Evolutionary conservation across 2,329 filamentous ascomycete species (phyloP).

Genomic region (Exophiala mesophila): DNA sequence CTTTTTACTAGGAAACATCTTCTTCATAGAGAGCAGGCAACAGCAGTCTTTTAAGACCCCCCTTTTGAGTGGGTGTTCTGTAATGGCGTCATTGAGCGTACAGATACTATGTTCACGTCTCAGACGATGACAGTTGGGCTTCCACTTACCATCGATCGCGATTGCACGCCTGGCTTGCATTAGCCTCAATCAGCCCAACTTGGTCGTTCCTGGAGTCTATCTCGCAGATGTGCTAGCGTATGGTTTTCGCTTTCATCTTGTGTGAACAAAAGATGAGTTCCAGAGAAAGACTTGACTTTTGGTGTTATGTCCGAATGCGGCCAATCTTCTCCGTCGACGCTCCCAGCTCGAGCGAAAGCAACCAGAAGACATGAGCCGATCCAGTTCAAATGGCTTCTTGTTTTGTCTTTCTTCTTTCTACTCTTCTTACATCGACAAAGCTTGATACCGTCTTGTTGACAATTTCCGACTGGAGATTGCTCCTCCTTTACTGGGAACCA

Average conservation of each 20-base stretch:
- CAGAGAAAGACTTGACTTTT: background rate
- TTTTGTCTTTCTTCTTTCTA: constrained; percentile 15
- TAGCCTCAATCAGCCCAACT: background rate
- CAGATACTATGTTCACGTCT: too few relatives aligned
- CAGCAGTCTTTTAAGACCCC: too few relatives aligned
- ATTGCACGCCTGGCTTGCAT: background rate
- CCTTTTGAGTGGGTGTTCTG: too few relatives aligned
- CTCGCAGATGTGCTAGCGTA: too few relatives aligned
- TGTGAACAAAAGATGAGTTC: background rate
- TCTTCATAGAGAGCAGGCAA: constrained; percentile 10
- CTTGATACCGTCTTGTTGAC: constrained; percentile 8
- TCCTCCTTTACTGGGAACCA: constrained; percentile 10
- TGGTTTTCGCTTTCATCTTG: constrained; percentile 2
- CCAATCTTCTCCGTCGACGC: constrained; percentile 11
- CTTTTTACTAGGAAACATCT: constrained; percentile 18
- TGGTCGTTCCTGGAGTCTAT: too few relatives aligned
- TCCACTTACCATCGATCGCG: background rate
- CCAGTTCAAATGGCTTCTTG: constrained; percentile 21
- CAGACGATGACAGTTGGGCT: background rate
- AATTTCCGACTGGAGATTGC: constrained; percentile 19
- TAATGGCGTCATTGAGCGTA: too few relatives aligned
- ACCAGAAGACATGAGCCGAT: constrained; percentile 11
- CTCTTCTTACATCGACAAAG: constrained; percentile 24
- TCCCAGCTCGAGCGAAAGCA: constrained; percentile 9
- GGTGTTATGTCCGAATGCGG: constrained; percentile 21